Conservation (phyloP, 805 yeast genomes). For the Alloascoidea hylecoeti region DNA sequence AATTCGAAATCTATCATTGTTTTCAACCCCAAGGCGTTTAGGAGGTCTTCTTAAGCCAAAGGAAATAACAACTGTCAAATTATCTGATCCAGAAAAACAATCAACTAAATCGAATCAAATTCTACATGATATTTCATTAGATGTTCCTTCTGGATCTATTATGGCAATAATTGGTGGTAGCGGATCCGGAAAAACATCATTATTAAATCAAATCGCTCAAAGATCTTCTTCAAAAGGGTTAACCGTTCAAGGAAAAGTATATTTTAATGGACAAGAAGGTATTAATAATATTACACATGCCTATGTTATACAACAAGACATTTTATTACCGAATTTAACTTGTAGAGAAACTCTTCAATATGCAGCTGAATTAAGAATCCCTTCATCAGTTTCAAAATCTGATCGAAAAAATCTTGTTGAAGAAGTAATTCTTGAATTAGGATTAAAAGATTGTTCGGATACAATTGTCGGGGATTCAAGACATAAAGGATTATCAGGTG, state of each 20-base stretch:
- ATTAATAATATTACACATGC: slow-evolving; percentile 27
- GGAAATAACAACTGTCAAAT: slow-evolving; percentile 3
- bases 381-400: slow-evolving; percentile 24
- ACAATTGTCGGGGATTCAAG: slow-evolving; percentile 40
- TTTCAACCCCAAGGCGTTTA: slow-evolving; percentile 2
- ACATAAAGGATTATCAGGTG: slow-evolving; percentile 63
- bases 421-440: slow-evolving; percentile 48
- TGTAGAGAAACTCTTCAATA: slow-evolving; percentile 54
- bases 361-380: slow-evolving; percentile 61
- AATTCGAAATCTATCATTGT: slow-evolving; percentile 9
- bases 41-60: slow-evolving; percentile 1
- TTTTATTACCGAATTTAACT: slow-evolving; percentile 55
- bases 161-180: slow-evolving; percentile 82
- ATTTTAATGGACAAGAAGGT: slow-evolving; percentile 13
- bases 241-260: slow-evolving; percentile 12
- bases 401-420: slow-evolving; percentile 38
- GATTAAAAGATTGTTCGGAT: slow-evolving; percentile 47
- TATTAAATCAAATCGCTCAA: slow-evolving; percentile 35
- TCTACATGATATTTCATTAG: slow-evolving; percentile 39
- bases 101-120: slow-evolving; percentile 17
- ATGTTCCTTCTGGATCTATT: slow-evolving; percentile 43
- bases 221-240: slow-evolving; percentile 12
- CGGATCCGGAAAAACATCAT: slow-evolving; percentile 78
- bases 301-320: slow-evolving; percentile 67
- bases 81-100: not conserved